Evolutionary conservation across 768 basidiomycete genomes (phyloP), one percentile per base, ranked within the genome.

Genomic region (Leccinum broughii): DNA sequence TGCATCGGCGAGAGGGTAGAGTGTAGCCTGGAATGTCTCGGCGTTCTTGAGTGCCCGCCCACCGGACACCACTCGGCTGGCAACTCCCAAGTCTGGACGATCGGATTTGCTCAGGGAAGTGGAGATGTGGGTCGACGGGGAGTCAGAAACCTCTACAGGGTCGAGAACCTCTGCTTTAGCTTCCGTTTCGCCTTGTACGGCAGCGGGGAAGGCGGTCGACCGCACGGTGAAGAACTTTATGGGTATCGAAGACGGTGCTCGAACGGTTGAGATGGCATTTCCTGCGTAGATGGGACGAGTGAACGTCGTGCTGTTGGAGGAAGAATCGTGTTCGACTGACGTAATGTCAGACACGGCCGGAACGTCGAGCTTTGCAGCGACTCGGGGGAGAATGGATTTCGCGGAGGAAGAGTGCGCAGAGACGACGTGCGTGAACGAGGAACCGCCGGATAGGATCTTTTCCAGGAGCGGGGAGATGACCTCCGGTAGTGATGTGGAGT

Each of bases 241-340:
- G 32, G 84, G 82, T 68, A 97, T 82, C 55, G 83, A 83, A n/a
- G 85, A 83, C 0, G 87, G 78, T 0, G 90, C 91, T 60, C 88
- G 87, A 65, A 99, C 88, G 48, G 95, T 96, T 26, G 95, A 84
- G 58, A 98, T 93, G 50, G 97, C 97, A 70, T 98, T 98, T 53
- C 97, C 97, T 24, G 97, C 97, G 68, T 99, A 98, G 68, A 98
- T 97, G 28, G 93, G 94, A 26, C 96, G 90, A 5, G 90, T 87
- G 73, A 95, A 98, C 1, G 87, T 92, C 41, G 93, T 93, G 66
- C 80, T 83, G 64, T 89, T 88, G 35, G 86, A 85, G 3, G 87
- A 74, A 30, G 75, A 57, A 68, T 93, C 89, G 71, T 93, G 87
- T 44, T 87, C 81, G 64, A 98, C 78, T 14, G 89, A 89, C 35